Conservation (phyloP, 306 rosid genomes). For the Sechiopsis laciniata region DNA sequence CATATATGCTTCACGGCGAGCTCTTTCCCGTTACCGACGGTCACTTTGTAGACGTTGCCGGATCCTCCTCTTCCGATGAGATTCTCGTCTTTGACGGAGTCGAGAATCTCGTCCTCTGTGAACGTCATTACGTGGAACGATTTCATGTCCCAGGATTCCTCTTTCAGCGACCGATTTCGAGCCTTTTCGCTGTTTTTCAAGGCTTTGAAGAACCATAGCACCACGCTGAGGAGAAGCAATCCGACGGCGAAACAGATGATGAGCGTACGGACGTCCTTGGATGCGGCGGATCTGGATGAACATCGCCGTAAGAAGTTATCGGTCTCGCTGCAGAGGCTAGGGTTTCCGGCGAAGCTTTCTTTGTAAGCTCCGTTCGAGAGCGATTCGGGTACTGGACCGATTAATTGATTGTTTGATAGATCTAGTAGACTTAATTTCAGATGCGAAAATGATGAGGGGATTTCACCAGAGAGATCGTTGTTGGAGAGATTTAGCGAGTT, state of each 20-base stretch:
- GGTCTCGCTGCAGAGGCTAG: constrained; percentile 48
- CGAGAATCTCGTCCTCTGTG: constrained; percentile 75
- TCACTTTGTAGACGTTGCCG: constrained; percentile 72
- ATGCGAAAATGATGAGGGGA: constrained; percentile 47
- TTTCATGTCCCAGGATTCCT: constrained; percentile 81
- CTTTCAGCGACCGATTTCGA: constrained; percentile 50
- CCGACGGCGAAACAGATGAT: constrained; percentile 44
- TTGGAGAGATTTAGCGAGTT: constrained; percentile 57
- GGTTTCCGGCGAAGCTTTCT: constrained; percentile 67
- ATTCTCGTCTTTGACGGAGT: constrained; percentile 77
- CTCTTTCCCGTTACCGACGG: constrained; percentile 56
- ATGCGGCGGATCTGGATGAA: constrained; percentile 30
- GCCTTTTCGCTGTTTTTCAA: constrained; percentile 37
- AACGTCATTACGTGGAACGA: constrained; percentile 76
- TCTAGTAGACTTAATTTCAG: constrained; percentile 64
- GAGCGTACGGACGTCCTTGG: constrained; percentile 43
- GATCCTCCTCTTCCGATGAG: constrained; percentile 85
- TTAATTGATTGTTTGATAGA: constrained; percentile 49
- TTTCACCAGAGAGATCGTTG: constrained; percentile 58
- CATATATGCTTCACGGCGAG: constrained; percentile 90
- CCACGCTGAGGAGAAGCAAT: constrained; percentile 25
- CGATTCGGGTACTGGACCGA: constrained; percentile 54
- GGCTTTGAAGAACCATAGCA: constrained; percentile 31
- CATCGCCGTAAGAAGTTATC: constrained; percentile 44
- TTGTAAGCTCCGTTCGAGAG: constrained; percentile 63